Percentiles rank a stretch among this genome's conserved stretches.
Conservation (phyloP, 208 protist genomes). For the Naegleria gruberi region DNA sequence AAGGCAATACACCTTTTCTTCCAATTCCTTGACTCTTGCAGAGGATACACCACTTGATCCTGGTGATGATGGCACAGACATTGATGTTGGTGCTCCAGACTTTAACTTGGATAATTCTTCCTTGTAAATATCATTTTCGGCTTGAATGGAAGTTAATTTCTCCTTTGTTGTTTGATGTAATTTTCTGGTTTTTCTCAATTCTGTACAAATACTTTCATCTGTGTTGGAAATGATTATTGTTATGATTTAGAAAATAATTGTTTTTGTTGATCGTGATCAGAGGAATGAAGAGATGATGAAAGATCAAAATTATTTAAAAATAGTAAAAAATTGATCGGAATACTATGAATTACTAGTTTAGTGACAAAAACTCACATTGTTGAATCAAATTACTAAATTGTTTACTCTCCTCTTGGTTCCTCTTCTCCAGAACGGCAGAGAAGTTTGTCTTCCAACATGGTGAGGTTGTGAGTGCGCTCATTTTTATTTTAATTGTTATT, state of each 20-base stretch:
- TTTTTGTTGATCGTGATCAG: not conserved
- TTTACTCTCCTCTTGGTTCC: not conserved
- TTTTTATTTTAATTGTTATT: not conserved
- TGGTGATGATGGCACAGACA: not conserved
- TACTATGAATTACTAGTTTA: too few species aligned
- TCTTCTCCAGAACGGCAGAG: not conserved
- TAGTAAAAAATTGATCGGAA: not conserved
- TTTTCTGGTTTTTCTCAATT: not conserved
- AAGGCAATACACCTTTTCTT: not conserved
- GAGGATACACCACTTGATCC: not conserved
- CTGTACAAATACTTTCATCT: not conserved
- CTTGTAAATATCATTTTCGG: not conserved
- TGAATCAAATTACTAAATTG: not conserved
- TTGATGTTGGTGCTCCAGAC: too few species aligned
- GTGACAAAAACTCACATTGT: not conserved
- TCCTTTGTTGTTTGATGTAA: not conserved
- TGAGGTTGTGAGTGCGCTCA: not conserved
- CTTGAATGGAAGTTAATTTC: not conserved
- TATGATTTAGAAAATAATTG: too few species aligned
- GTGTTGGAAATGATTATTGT: not conserved
- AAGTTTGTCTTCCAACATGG: not conserved
- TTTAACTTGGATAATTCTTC: not conserved
- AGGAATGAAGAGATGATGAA: not conserved
- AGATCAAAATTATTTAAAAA: not conserved
- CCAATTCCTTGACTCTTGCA: conserved; percentile 2